These are phyloP conservation scores for Alloascoidea africana DNA, from an alignment of 805 yeast genomes.

Conservation along the genomic window DNA sequence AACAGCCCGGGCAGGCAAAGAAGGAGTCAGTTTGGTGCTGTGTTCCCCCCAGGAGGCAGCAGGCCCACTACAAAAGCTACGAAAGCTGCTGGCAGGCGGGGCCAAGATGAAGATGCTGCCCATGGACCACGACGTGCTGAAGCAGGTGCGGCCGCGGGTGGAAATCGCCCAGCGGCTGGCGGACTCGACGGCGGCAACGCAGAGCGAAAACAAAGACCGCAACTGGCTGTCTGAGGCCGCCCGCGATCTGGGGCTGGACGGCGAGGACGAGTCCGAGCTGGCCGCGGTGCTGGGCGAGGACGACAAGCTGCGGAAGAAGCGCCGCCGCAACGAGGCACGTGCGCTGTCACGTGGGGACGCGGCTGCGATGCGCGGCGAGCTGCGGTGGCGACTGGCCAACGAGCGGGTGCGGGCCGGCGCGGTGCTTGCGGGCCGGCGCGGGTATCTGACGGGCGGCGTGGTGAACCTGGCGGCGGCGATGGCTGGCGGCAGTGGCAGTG, in stretches of 20 bases:
- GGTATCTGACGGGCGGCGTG: slow-evolving; percentile 69
- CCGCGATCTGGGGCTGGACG: slow-evolving; percentile 80
- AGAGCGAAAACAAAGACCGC: slow-evolving; percentile 23
- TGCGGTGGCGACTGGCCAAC: slow-evolving; percentile 35
- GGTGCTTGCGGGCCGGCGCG: slow-evolving; percentile 18
- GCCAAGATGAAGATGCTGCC: slow-evolving; percentile 51
- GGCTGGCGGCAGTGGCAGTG: no score
- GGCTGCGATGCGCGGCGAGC: slow-evolving; percentile 30
- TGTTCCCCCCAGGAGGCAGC: slow-evolving; percentile 90
- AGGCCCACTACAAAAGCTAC: slow-evolving; percentile 69
- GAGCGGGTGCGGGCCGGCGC: slow-evolving; percentile 49
- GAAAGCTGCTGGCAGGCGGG: slow-evolving; percentile 29
- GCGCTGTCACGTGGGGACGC: slow-evolving; percentile 31
- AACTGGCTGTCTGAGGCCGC: slow-evolving; percentile 86
- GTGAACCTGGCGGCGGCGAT: slow-evolving; percentile 71
- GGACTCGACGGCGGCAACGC: slow-evolving; percentile 47
- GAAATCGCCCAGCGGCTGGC: slow-evolving; percentile 59
- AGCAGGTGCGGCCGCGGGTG: slow-evolving; percentile 57
- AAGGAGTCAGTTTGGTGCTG: slow-evolving; percentile 89
- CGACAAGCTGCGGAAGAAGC: slow-evolving; percentile 18
- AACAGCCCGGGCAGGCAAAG: slow-evolving; percentile 91
- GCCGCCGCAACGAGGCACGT: slow-evolving; percentile 3
- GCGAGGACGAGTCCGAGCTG: slow-evolving; percentile 52
- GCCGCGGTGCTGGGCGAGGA: slow-evolving; percentile 7
- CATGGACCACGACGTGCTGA: slow-evolving; percentile 58